These are phyloP conservation scores for Cyberlindnera xishuangbannaensis DNA, from an alignment of 805 yeast genomes.

Conservation along the genomic window DNA sequence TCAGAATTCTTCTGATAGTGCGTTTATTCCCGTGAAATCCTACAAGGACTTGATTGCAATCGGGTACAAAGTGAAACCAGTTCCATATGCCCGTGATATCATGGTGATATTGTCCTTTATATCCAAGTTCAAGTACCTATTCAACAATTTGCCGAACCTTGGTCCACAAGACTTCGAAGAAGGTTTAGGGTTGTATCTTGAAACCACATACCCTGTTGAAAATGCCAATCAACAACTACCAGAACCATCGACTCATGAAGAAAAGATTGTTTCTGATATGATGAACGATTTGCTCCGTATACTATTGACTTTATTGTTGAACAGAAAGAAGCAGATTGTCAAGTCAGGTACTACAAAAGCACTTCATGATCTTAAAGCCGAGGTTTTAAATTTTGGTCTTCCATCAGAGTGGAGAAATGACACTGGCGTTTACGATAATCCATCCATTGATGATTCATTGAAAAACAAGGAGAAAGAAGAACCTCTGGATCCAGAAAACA, in stretches of 20 bases:
- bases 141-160: constrained; percentile 16
- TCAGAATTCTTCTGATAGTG: too few species aligned
- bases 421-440: constrained; percentile 10
- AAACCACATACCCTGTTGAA: constrained; percentile 9
- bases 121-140: constrained; percentile 17
- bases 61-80: constrained; percentile 22
- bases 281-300: constrained; percentile 15
- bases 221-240: constrained; percentile 13
- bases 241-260: constrained; percentile 1
- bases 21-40: constrained; percentile 1
- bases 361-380: constrained; percentile 14
- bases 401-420: constrained; percentile 27
- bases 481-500: constrained; percentile 19
- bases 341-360: constrained; percentile 10
- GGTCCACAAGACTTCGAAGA: constrained; percentile 24
- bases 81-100: constrained; percentile 22
- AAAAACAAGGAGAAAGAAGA: constrained; percentile 8
- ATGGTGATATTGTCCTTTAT: constrained; percentile 18
- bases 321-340: constrained; percentile 13
- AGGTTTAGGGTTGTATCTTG: constrained; percentile 17
- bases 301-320: constrained; percentile 15
- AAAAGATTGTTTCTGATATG: constrained; percentile 11
- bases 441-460: constrained; percentile 2
- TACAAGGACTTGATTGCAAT: constrained; percentile 17
- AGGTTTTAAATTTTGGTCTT: constrained; percentile 17